Evolutionary conservation across 306 rosid genomes (phyloP), one percentile per base, ranked within the genome.

Genomic region (Ochetophila trinervis): DNA sequence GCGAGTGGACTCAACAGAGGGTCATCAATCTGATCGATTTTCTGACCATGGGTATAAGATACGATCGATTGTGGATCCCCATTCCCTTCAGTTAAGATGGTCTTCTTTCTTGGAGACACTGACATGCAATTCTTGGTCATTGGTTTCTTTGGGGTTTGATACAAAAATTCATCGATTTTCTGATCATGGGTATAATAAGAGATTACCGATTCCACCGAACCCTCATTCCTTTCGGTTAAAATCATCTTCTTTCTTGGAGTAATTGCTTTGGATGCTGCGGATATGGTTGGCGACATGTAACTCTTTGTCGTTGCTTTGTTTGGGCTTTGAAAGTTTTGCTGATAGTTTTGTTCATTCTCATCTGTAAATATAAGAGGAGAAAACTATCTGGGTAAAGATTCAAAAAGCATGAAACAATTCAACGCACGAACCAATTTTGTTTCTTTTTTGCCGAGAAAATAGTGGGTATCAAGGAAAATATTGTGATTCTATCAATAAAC

Each of bases 111-210:
- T 12, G 57, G 45, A 24, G 83, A 73, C 6, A 67, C 34, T 2
- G 72, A 63, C 82, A 78, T 78, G 65, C 73, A 73, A 57, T 73
- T 42, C 68, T 78, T 78, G 23, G 58, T n/a, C 57, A 42, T 59
- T 8, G 65, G 18, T 70, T 70, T 78, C 62, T 53, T 67, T n/a
- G 34, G 61, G 60, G 18, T 69, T 35, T 9, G 36, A 69, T 50
- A 53, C 32, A 4, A 27, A 1, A 4, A 27, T 27, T 27, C 32
- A 27, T 27, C n/a, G n/a, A n/a, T n/a, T n/a, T n/a, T n/a, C n/a
- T n/a, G n/a, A n/a, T n/a, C n/a, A n/a, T n/a, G n/a, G n/a, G n/a
- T n/a, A n/a, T n/a, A n/a, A n/a, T n/a, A n/a, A n/a, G n/a, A n/a
- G n/a, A n/a, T n/a, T n/a, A n/a, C n/a, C n/a, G n/a, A n/a, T n/a